phyloP scores from a whole-genome alignment of 352 stramenopile species.

The Phytophthora parvispora region DNA sequence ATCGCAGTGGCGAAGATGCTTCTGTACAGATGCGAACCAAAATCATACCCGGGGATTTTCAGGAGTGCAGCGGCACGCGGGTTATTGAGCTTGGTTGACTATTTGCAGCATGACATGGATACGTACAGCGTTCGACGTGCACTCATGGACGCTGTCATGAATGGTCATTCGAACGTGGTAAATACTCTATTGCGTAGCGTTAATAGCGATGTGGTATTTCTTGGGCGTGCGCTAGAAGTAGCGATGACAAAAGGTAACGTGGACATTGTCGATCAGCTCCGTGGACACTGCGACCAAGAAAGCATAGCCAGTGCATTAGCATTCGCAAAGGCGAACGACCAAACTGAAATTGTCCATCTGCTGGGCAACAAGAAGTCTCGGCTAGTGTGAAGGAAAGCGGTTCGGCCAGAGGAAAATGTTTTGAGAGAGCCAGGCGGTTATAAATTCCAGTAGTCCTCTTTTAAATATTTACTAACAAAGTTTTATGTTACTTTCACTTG shows the following conservation, averaged over 20 bases:
- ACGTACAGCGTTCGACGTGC: neutral
- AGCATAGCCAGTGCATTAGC: neutral
- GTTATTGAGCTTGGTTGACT: neutral
- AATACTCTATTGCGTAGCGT: neutral
- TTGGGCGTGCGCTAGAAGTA: neutral
- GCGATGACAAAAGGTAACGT: neutral
- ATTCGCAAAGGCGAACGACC: neutral
- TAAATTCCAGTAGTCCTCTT: too few relatives aligned
- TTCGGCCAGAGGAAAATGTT: too few relatives aligned
- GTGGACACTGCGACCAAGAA: neutral
- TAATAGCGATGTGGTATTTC: neutral
- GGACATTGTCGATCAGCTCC: neutral
- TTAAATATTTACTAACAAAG: too few relatives aligned
- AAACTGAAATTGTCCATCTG: neutral
- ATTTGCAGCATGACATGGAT: neutral
- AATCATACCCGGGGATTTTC: neutral
- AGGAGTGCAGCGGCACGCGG: neutral
- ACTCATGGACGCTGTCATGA: neutral
- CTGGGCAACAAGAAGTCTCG: neutral
- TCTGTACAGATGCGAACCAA: neutral
- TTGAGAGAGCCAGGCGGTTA: too few relatives aligned
- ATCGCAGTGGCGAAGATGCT: neutral
- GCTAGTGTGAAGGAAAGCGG: too few relatives aligned
- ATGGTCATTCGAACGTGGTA: neutral
- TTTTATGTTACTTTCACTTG: too few relatives aligned